These are phyloP conservation scores for Rhizopus delemar DNA, from an alignment of 371 early-diverging fungal species.

Conservation along the genomic window DNA sequence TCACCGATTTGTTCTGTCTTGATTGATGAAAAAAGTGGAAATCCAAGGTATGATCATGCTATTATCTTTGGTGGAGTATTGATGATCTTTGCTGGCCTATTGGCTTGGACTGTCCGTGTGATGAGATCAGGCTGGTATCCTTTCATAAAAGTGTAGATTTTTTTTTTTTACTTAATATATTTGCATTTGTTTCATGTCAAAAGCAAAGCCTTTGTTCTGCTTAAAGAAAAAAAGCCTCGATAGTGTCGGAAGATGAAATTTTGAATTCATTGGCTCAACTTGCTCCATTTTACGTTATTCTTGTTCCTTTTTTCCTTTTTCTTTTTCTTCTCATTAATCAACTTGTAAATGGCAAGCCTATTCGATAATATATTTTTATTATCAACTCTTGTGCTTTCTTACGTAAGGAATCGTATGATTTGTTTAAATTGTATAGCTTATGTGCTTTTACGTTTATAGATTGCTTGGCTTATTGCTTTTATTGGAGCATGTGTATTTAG, in stretches of 20 bases:
- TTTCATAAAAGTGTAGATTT: slow-evolving; percentile 25
- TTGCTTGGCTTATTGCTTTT: slow-evolving; percentile 48
- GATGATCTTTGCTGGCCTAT: slow-evolving; percentile 35
- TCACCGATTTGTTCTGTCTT: slow-evolving; percentile 50
- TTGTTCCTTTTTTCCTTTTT: slow-evolving; percentile 3
- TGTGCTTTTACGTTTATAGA: slow-evolving; percentile 10
- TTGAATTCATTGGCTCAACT: background rate
- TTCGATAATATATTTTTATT: slow-evolving; percentile 38
- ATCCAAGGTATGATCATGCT: slow-evolving; percentile 39
- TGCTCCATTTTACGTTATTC: background rate
- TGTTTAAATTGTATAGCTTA: background rate
- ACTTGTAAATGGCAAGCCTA: slow-evolving; percentile 21
- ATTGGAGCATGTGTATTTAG: slow-evolving; percentile 39
- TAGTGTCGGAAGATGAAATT: no score
- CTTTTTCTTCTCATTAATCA: slow-evolving; percentile 5
- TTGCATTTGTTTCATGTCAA: no score
- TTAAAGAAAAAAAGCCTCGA: no score
- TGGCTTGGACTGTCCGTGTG: slow-evolving; percentile 33
- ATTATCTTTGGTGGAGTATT: slow-evolving; percentile 46
- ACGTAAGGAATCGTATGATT: slow-evolving; percentile 8
- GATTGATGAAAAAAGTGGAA: slow-evolving; percentile 47
- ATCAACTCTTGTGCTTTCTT: slow-evolving; percentile 30
- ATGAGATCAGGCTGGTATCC: slow-evolving; percentile 40
- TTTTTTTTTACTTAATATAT: background rate
- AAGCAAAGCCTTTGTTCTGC: no score